These are phyloP conservation scores for Myriosclerotinia curreyana DNA, from an alignment of 2,329 filamentous ascomycete species.

Conservation along the genomic window DNA sequence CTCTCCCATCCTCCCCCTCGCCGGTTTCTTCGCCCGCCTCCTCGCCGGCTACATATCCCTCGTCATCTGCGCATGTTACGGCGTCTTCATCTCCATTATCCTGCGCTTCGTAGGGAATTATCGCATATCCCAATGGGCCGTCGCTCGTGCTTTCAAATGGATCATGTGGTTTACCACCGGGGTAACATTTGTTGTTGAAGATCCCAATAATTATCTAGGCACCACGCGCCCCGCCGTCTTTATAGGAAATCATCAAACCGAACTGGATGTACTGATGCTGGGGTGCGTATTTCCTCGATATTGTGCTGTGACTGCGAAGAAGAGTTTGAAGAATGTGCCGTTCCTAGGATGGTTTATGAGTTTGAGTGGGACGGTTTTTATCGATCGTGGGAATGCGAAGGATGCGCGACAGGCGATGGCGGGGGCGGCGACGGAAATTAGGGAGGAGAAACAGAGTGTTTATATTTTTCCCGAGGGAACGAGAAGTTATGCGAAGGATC, in stretches of 20 bases:
- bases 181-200: conserved; percentile 71
- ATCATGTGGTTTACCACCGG: conserved; percentile 73
- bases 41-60: conserved; percentile 64
- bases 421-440: conserved; percentile 78
- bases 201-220: conserved; percentile 53
- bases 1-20: conserved; percentile 55
- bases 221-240: conserved; percentile 80
- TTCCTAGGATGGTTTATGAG: conserved; percentile 94
- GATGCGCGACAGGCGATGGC: conserved; percentile 83
- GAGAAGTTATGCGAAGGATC: conserved; percentile 79
- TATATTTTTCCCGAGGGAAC: conserved; percentile 93
- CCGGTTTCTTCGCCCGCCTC: conserved; percentile 66
- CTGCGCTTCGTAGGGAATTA: conserved; percentile 70
- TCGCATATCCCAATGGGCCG: conserved; percentile 81
- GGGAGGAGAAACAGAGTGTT: conserved; percentile 66
- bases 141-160: conserved; percentile 75
- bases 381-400: conserved; percentile 82
- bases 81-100: conserved; percentile 68
- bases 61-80: conserved; percentile 63
- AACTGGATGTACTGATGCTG: conserved; percentile 91
- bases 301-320: conserved; percentile 92
- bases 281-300: conserved; percentile 85
- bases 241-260: conserved; percentile 92
- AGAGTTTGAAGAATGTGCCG: conserved; percentile 72
- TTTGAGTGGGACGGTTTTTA: conserved; percentile 87